Base-by-base conservation (phyloP, 768 basidiomycete genomes). In the Mycena latifolia region DNA sequence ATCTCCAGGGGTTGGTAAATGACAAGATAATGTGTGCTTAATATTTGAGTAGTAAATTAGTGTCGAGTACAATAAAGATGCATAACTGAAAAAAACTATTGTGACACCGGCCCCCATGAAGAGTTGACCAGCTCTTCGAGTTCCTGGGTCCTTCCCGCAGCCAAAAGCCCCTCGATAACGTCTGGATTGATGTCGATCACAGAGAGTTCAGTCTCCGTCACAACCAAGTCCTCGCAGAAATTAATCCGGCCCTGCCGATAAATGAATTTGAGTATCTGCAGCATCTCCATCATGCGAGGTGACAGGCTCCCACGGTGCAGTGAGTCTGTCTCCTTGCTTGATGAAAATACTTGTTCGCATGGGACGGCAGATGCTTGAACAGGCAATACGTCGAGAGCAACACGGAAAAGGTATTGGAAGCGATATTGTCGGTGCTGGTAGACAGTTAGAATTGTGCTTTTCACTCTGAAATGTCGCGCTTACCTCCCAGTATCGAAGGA, bases 341-440 rank as follows among this genome's bases (percentile, higher is more conserved):
- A n/a, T n/a, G n/a, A n/a, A n/a, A n/a, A n/a, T n/a, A n/a, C 57
- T 63, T 7, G 63, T 24, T 65, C 56, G 22, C 56, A 65, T 18
- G 63, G 56, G n/a, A 65, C 63, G 2, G 63, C 55, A 1, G 56
- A 65, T 0, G 63, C 43, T 25, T 65, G 56, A n/a, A 25, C 50
- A 0, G 63, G 56, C 11, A 65, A 24, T 2, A 57, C 50, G 29
- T 64, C 63, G 2, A 56, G 48, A 1, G 63, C 55, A 33, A 64
- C 48, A 8, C 47, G 55, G 55, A 41, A 57, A 2, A 64, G 35
- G 47, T 43, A 45, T 22, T n/a, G 37, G 27, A 51, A 47, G 3
- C 5, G 9, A 14, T 18, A 35, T 20, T 61, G n/a, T 0, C 50
- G 27, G 1, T 2, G 12, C 51, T 61, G 35, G 20, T 7, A 15